Evolutionary conservation across 768 basidiomycete genomes (phyloP), one percentile per base, ranked within the genome.

Genomic region (Gelatoporia subvermispora): DNA sequence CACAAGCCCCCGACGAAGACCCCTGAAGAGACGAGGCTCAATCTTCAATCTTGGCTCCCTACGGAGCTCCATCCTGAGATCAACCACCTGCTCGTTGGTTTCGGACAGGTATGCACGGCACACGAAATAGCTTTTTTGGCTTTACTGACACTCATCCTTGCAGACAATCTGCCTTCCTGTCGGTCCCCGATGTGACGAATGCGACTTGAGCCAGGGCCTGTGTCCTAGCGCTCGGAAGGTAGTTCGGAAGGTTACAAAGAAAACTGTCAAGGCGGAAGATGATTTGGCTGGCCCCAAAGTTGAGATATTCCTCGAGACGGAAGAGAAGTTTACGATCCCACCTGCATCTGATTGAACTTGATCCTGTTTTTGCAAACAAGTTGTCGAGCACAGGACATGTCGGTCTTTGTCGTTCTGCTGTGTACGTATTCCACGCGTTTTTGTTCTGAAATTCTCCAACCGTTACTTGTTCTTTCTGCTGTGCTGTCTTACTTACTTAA

Each of bases 1-100:
- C 95, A 98, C 65, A 79, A 81, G 51, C 81, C 78, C 2, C 81
- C 81, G 5, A 94, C 93, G 1, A 88, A 84, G 60, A 86, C 72
- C 2, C 89, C 94, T 0, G 95, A 99, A 60, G 81, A 89, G 59
- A 97, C 95, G 0, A 88, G 88, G 51, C 60, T 88, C 36, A 91
- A 88, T 54, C 68, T 92, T 2, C 79, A 93, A 57, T 90, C 88
- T 2, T 93, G 89, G 89, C 75, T 92, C 2, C 89, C 90, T 0
- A 75, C 72, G 15, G 83, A 84, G 48, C 69, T 86, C 4, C 84
- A 87, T 51, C 72, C 68, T 2, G 82, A 90, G 21, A 90, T 93
- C 49, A 92, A 92, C 60, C 82, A 82, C 48, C 58, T 88, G 64
- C 74, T 93, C 1, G 90, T 92, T 3, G 88, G 89, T 0, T 92